These are phyloP conservation scores for Nemania sp. DNA, from an alignment of 2,329 filamentous ascomycete genomes.

Conservation along the genomic window DNA sequence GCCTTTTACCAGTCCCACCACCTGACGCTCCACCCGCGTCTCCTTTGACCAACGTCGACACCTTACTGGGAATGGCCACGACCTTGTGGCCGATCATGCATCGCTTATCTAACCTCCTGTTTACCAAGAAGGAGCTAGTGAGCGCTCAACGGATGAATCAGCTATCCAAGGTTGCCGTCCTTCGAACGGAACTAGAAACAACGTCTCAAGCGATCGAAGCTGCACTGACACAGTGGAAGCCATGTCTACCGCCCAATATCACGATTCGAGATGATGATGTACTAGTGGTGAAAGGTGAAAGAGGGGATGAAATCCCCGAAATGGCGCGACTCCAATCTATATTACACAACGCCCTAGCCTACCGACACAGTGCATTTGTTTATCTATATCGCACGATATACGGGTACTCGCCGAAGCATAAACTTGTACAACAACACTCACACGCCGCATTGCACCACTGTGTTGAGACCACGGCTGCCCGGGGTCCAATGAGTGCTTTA, in stretches of 20 bases:
- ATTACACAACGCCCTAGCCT: conserved; percentile 69
- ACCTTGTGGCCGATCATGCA: conserved; percentile 74
- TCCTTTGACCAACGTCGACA: conserved; percentile 66
- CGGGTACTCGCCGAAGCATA: conserved; percentile 59
- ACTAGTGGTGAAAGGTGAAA: conserved; percentile 35
- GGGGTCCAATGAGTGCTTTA: conserved; percentile 72
- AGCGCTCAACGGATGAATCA: conserved; percentile 57
- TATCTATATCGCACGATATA: conserved; percentile 69
- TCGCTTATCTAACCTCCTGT: conserved; percentile 66
- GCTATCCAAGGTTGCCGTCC: conserved; percentile 59
- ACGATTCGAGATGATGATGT: conserved; percentile 47
- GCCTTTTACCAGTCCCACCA: conserved; percentile 61
- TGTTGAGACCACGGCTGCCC: conserved; percentile 64
- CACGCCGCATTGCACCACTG: conserved; percentile 66
- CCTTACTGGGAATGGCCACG: conserved; percentile 70
- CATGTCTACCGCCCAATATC: conserved; percentile 59
- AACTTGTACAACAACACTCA: conserved; percentile 65
- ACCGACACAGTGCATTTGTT: conserved; percentile 69
- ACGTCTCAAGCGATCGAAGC: conserved; percentile 67
- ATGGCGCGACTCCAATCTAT: conserved; percentile 64
- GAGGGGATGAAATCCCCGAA: conserved; percentile 49
- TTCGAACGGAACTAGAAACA: conserved; percentile 63
- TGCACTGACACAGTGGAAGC: conserved; percentile 67
- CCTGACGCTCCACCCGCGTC: conserved; percentile 59
- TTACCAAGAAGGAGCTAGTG: conserved; percentile 65